Conservation (phyloP, 2,329 filamentous ascomycete species). For the Colletotrichum lindemuthianum region DNA sequence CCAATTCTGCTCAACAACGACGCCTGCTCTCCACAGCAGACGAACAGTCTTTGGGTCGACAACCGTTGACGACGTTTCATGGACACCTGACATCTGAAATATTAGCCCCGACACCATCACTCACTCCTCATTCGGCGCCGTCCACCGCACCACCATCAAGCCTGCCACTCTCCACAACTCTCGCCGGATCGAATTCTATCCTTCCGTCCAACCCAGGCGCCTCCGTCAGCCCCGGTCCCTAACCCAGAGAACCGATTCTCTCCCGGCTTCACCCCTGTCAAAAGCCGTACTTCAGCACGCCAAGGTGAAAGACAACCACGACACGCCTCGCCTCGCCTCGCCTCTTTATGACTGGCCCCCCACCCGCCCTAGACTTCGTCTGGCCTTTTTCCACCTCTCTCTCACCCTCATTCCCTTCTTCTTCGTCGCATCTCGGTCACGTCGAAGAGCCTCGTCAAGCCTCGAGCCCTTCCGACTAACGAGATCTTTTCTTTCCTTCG, state of each 20-base stretch:
- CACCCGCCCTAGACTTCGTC: constrained; percentile 41
- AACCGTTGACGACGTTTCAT: constrained; percentile 50
- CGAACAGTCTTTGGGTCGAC: constrained; percentile 34
- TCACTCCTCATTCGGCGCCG: constrained; percentile 15
- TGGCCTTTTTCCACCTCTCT: constrained; percentile 38
- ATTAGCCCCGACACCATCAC: constrained; percentile 23
- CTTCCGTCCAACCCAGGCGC: constrained; percentile 21
- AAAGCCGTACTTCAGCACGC: constrained; percentile 19
- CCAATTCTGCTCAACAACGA: constrained; percentile 16
- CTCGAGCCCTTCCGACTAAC: constrained; percentile 47
- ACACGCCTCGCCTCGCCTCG: constrained; percentile 18
- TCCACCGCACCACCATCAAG: constrained; percentile 16
- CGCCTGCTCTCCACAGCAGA: constrained; percentile 14
- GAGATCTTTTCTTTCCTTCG: constrained; percentile 52
- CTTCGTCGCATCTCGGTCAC: constrained; percentile 50
- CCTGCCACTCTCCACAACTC: constrained; percentile 11
- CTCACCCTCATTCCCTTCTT: constrained; percentile 45
- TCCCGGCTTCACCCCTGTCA: constrained; percentile 34
- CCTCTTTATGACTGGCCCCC: constrained; percentile 53
- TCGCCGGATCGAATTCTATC: constrained; percentile 32
- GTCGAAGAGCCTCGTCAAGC: constrained; percentile 55
- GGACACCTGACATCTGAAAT: constrained; percentile 49
- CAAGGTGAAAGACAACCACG: constrained; percentile 25
- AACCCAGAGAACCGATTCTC: constrained; percentile 28
- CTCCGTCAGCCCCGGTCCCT: constrained; percentile 11